These are phyloP conservation scores for Termitomyces sp. DNA, from an alignment of 768 basidiomycete genomes.

Conservation along the genomic window DNA sequence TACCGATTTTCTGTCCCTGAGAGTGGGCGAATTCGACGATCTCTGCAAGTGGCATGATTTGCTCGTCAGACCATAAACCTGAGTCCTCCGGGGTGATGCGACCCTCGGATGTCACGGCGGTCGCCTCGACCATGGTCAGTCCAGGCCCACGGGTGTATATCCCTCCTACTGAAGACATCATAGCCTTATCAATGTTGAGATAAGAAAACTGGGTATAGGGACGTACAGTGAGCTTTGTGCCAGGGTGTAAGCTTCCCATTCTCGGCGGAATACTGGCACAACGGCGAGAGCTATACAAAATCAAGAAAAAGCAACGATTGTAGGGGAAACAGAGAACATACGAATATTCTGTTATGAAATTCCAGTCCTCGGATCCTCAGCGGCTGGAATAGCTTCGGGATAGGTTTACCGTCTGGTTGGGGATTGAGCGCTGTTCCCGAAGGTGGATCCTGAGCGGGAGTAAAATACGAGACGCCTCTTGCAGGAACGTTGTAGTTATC, in stretches of 20 bases:
- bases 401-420: conserved; percentile 32
- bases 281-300: conserved; percentile 40
- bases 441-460: conserved; percentile 39
- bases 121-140: conserved; percentile 61
- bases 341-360: conserved; percentile 54
- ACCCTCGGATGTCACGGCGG: conserved; percentile 55
- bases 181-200: background rate
- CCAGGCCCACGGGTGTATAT: conserved; percentile 54
- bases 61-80: conserved; percentile 63
- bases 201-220: conserved; percentile 18
- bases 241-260: conserved; percentile 50
- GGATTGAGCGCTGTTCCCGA: conserved; percentile 40
- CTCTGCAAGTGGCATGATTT: conserved; percentile 39
- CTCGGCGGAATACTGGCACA: conserved; percentile 59
- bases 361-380: conserved; percentile 48
- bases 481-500: conserved; percentile 15
- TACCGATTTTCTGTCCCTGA: conserved; percentile 63
- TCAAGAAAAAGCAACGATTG: background rate
- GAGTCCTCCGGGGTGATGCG: conserved; percentile 65
- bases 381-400: conserved; percentile 45
- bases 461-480: conserved; percentile 30
- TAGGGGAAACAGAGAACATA: conserved; percentile 20
- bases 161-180: conserved; percentile 38
- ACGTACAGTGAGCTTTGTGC: conserved; percentile 60
- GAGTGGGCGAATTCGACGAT: conserved; percentile 73